Conservation (phyloP, 225 moss, liverwort and hornwort species). For the Physcomitrellopsis africana region DNA sequence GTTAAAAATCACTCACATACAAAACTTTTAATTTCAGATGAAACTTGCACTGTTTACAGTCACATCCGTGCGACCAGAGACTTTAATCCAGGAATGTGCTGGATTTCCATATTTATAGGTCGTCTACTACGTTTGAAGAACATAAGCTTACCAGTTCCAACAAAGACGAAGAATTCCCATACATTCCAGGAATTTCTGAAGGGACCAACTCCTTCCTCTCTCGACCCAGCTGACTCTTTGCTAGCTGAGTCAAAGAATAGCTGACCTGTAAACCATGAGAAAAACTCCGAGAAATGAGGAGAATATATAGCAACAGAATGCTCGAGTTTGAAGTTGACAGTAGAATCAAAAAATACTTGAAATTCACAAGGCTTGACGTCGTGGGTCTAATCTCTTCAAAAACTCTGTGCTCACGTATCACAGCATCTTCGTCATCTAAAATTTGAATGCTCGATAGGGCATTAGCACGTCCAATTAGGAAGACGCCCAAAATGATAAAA, state of each 20-base stretch:
- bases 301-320: not conserved
- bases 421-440: not conserved
- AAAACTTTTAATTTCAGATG: not conserved
- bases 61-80: slow-evolving; percentile 11
- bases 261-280: slow-evolving; percentile 67
- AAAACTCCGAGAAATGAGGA: slow-evolving; percentile 20
- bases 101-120: not conserved
- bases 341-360: not conserved
- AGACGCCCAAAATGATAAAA: slow-evolving; percentile 6
- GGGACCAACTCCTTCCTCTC: slow-evolving; percentile 92
- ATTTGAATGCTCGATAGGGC: not conserved
- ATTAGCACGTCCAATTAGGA: not conserved
- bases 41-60: slow-evolving; percentile 8
- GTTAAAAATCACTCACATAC: not conserved
- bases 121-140: not conserved
- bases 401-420: not conserved
- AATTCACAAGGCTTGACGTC: not conserved
- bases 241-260: slow-evolving; percentile 90
- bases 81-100: slow-evolving; percentile 1
- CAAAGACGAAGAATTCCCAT: slow-evolving; percentile 69
- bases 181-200: slow-evolving; percentile 91
- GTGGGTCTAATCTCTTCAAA: not conserved
- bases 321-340: not conserved
- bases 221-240: slow-evolving; percentile 78
- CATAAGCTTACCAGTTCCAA: slow-evolving; percentile 72